These are phyloP conservation scores for Penicillium arizonense DNA, from an alignment of 495 filamentous ascomycete genomes.

Conservation along the genomic window DNA sequence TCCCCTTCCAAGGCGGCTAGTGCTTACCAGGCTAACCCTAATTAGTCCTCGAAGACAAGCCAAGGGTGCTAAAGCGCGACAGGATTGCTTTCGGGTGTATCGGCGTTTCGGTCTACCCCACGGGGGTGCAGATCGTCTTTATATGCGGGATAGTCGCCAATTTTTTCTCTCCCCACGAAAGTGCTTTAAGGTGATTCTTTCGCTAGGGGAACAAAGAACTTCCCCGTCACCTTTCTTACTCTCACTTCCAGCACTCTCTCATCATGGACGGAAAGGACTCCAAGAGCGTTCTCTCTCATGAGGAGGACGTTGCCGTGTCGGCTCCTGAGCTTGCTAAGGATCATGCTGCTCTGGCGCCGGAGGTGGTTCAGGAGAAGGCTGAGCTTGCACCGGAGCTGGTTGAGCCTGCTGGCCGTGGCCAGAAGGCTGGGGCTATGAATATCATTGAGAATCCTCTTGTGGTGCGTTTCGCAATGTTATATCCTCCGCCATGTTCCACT, in stretches of 20 bases:
- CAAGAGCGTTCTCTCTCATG: neutral
- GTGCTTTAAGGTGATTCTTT: neutral
- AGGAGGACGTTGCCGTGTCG: neutral
- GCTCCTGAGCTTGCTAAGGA: neutral
- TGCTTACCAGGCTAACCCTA: too few relatives aligned
- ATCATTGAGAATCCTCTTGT: constrained; percentile 43
- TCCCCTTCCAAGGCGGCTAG: too few relatives aligned
- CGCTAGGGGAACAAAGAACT: neutral
- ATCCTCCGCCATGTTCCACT: neutral
- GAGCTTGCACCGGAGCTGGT: too few relatives aligned
- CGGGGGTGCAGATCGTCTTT: constrained; percentile 1
- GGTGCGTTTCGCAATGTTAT: constrained; percentile 23
- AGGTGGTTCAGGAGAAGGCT: too few relatives aligned
- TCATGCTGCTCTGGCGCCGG: too few relatives aligned
- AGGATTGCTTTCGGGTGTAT: neutral
- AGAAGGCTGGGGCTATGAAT: constrained; percentile 27
- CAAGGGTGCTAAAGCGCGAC: constrained; percentile 6
- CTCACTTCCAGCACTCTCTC: too few relatives aligned
- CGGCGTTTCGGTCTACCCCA: constrained; percentile 1
- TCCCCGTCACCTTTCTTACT: too few relatives aligned
- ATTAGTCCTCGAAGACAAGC: neutral
- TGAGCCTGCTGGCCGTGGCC: neutral
- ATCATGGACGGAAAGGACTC: neutral
- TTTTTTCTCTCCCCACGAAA: neutral
- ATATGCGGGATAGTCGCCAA: constrained; percentile 6